Percentiles rank a stretch among this genome's conserved stretches.
phyloP scores from a whole-genome alignment of 306 rosid species.

The Lablab purpureus region DNA sequence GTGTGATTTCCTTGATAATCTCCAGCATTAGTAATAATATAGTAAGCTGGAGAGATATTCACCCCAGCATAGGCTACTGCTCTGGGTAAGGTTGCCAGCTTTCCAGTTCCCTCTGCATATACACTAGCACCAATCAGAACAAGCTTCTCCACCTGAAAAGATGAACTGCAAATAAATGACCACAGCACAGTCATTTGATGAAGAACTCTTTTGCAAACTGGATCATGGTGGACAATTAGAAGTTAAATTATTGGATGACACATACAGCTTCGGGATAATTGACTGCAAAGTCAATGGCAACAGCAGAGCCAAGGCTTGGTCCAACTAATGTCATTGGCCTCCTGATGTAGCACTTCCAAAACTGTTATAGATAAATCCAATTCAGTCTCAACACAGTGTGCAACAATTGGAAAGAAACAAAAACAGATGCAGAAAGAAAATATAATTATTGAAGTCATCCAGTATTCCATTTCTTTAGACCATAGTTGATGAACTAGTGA shows the following conservation, averaged over 20 bases:
- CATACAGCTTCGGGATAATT: slow-evolving; percentile 92
- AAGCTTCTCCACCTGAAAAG: slow-evolving; percentile 87
- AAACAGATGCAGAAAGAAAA: slow-evolving; percentile 28
- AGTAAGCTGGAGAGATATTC: slow-evolving; percentile 45
- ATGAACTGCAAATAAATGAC: slow-evolving; percentile 49
- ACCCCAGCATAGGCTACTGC: slow-evolving; percentile 83
- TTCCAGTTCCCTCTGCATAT: slow-evolving; percentile 83
- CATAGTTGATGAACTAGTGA: slow-evolving; percentile 26
- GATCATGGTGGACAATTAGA: slow-evolving; percentile 29
- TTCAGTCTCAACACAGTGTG: slow-evolving; percentile 41
- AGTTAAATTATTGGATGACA: slow-evolving; percentile 45
- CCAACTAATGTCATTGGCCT: slow-evolving; percentile 91
- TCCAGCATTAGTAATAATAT: background rate
- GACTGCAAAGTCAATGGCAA: slow-evolving; percentile 91
- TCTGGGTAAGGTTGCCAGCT: slow-evolving; percentile 73
- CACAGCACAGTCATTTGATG: slow-evolving; percentile 37
- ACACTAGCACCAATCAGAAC: slow-evolving; percentile 95
- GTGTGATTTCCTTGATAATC: background rate
- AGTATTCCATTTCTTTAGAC: slow-evolving; percentile 27
- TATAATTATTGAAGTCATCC: background rate
- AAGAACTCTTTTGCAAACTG: slow-evolving; percentile 14
- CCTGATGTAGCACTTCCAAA: slow-evolving; percentile 82
- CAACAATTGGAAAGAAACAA: slow-evolving; percentile 28
- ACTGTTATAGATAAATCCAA: slow-evolving; percentile 59
- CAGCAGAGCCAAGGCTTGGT: slow-evolving; percentile 98